Evolutionary conservation across 2,329 filamentous ascomycete species (phyloP), one percentile per base, ranked within the genome.

Genomic region (Colletotrichum sp.): DNA sequence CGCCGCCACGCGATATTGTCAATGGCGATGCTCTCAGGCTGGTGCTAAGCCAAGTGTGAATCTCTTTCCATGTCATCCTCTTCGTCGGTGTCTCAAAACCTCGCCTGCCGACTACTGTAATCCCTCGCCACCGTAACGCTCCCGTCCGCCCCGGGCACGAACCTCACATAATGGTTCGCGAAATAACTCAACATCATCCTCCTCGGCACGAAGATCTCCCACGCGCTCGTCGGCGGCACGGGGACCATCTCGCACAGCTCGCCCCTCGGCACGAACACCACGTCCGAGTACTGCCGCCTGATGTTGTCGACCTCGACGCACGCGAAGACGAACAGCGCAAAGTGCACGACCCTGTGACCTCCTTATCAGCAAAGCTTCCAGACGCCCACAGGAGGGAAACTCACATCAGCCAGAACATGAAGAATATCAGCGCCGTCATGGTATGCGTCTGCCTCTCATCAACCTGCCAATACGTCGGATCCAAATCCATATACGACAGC

Each of bases 81-180:
- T 19, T 28, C 13, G 11, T 28, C 34, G 13, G 27, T 12, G 11
- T 1, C 28, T 75, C 74, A 76, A 19, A 76, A 76, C 30, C 66
- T 75, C 36, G 74, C 74, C 55, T 77, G 73, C 19, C 74, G 68
- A 25, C 69, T 76, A 19, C 73, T 76, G 6, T 77, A 77, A 28
- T 77, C 73, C 28, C 76, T 36, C 22, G 76, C 74, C 30, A 78
- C 64, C 16, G 69, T 74, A 2, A 76, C 75, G 9, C 76, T 77
- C 5, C 77, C 77, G 72, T 78, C 68, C 32, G 66, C 76, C 2
- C 66, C 72, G 7, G 76, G 67, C 52, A 76, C 72, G 15, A 74
- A 77, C 8, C 77, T 66, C 32, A 78, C 77, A 44, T 76, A 78
- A 32, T 77, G 77, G 44, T 77, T 77, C 44, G 76, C 77, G 25